phyloP scores from a whole-genome alignment of 306 rosid genomes.

The Prunus mongolica region DNA sequence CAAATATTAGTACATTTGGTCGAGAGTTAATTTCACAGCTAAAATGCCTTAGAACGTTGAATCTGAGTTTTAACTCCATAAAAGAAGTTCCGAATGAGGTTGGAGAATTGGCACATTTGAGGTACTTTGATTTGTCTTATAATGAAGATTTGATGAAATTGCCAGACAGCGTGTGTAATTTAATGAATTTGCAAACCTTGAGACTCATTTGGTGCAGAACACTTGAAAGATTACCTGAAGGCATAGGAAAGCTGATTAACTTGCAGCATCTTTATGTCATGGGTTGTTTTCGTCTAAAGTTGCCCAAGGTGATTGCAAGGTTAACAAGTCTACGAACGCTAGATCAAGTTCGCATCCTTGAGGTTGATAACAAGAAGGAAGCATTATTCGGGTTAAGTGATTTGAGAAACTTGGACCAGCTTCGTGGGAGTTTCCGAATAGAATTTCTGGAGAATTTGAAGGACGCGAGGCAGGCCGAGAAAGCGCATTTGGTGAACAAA shows the following conservation, averaged over 20 bases:
- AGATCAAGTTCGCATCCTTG: background rate
- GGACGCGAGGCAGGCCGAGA: background rate
- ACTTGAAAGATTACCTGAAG: background rate
- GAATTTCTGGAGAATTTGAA: no score
- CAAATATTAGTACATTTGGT: background rate
- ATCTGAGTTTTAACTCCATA: no score
- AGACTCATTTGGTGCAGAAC: accelerated
- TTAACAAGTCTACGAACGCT: background rate
- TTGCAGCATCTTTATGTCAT: no score
- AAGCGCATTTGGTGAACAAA: background rate
- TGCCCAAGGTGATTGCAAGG: no score
- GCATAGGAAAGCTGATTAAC: background rate
- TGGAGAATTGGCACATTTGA: no score
- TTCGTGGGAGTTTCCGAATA: background rate
- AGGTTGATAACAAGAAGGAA: background rate
- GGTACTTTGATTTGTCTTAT: background rate
- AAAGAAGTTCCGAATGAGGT: no score
- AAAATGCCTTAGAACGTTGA: background rate
- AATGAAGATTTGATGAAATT: background rate
- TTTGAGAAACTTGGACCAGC: no score
- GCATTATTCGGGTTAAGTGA: no score
- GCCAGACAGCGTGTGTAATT: background rate
- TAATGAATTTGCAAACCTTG: constrained; percentile 4
- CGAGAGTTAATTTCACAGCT: background rate
- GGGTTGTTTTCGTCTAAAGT: no score